Evolutionary conservation across 2,329 filamentous ascomycete species (phyloP), one percentile per base, ranked within the genome.

Genomic region (Orbilia oligospora): DNA sequence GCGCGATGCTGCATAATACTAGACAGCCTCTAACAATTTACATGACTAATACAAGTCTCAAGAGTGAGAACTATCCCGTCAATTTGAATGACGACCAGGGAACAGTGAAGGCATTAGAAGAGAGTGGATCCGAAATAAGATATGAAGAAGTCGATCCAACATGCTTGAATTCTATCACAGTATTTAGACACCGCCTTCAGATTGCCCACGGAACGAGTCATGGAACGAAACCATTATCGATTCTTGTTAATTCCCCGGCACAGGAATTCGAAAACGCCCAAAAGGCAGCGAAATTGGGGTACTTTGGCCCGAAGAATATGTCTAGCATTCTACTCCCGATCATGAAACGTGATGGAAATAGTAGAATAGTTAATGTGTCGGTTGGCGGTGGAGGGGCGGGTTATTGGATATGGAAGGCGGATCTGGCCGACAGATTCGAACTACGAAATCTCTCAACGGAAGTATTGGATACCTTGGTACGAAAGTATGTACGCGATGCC

Each of bases 311-410:
- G 5, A 68, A 83, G 22, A 27, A 61, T 27, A 3, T 71, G 14
- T 58, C 66, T 6, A 33, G 44, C 3, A 16, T 49, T 18, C 22
- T 76, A 1, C 36, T 70, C 4, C 66, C 66, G 18, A 61, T 71
- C 1, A 71, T 76, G 24, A 66, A 58, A 14, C 56, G 44, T 10
- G 41, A 64, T 51, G 72, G 66, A n/a, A 81, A 76, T n/a, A 82
- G 82, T 27, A 81, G 84, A 33, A 84, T 85, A 22, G 84, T 85
- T 36, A 84, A 83, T 44, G 66, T 85, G 20, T 83, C 84, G 3
- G 83, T 83, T 18, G 80, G 83, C 10, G 83, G 80, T n/a, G 83
- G 82, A 0, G 69, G 80, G 12, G 80, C 85, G 3, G 9, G 36
- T 4, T 44, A 36, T 24, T 71, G 48, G 55, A 72, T 80, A 20